Evolutionary conservation across 257 asterid genomes (phyloP), one percentile per base, ranked within the genome.

Genomic region (Plantago ovata): DNA sequence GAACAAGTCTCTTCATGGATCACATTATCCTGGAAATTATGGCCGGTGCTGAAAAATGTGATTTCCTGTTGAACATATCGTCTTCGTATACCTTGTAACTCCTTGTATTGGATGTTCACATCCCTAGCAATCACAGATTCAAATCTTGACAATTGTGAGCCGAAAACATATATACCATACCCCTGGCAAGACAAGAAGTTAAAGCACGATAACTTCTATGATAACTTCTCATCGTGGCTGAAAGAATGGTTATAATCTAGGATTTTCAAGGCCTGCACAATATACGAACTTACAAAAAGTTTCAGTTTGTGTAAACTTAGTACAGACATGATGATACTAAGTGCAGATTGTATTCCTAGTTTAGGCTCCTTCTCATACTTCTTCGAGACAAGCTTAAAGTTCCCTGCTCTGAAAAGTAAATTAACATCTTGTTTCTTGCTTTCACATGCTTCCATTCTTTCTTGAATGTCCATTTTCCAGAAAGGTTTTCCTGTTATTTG

Each of bases 301-400:
- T 62, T 28, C 36, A 28, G 58, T 63, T 38, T 40, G n/a, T 28
- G 56, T 43, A 1, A 18, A 52, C 39, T 3, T 33, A 43, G 7
- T 54, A 7, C 1, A n/a, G n/a, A 41, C 24, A 43, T 41, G 9
- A 9, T 1, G 0, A 1, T n/a, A n/a, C n/a, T 8, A 13, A n/a
- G n/a, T n/a, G n/a, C 6, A 13, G 58, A 13, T 23, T 5, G 5
- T 10, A 24, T 11, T 6, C 13, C 24, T 38, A 16, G 2, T 22
- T 32, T 45, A 82, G 87, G 56, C 80, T 80, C 91, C 91, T 83
- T 77, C 11, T 77, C 83, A 64, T 79, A 83, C 78, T 83, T 79
- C 68, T 38, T 61, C 11, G 84, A 77, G 43, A 86, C 91, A 42
- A 64, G 74, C 15, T 77, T 74, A 57, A 61, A 73, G 10, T 73